A percentile compares a stretch with the other conserved stretches of the same genome.
Conservation (phyloP, 108 stramenopile genomes). For the Mediolabrus comicus region DNA sequence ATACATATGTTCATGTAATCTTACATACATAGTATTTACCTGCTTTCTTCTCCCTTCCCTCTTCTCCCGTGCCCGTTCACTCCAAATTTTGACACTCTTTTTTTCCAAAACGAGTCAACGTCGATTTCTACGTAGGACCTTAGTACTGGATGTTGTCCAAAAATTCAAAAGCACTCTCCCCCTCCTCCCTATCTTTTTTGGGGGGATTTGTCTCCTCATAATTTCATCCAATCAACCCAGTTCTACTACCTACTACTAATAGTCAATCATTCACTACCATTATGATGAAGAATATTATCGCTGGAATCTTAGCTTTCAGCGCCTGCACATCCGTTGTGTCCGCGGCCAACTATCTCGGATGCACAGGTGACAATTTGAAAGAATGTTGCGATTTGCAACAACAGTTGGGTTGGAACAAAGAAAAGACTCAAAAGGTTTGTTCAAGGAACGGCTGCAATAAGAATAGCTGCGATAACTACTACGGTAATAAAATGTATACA, state of each 20-base stretch:
- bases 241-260: background rate
- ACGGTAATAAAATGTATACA: background rate
- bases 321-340: background rate
- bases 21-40: too few relatives aligned
- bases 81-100: too few relatives aligned
- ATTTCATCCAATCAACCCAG: background rate
- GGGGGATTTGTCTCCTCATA: too few relatives aligned
- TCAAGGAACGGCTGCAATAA: background rate
- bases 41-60: too few relatives aligned
- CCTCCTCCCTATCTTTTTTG: background rate
- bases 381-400: background rate
- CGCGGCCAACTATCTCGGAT: background rate
- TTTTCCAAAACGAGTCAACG: too few relatives aligned
- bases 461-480: background rate
- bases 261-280: too few relatives aligned
- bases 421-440: background rate
- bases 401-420: too few relatives aligned
- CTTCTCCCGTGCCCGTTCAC: too few relatives aligned
- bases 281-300: background rate
- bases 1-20: too few relatives aligned
- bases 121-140: too few relatives aligned
- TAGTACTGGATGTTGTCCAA: too few relatives aligned
- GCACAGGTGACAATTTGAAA: background rate
- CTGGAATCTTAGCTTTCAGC: background rate
- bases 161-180: too few relatives aligned